These are phyloP conservation scores for Ailanthus altissimus DNA, from an alignment of 345 rosid species.

Conservation along the genomic window DNA sequence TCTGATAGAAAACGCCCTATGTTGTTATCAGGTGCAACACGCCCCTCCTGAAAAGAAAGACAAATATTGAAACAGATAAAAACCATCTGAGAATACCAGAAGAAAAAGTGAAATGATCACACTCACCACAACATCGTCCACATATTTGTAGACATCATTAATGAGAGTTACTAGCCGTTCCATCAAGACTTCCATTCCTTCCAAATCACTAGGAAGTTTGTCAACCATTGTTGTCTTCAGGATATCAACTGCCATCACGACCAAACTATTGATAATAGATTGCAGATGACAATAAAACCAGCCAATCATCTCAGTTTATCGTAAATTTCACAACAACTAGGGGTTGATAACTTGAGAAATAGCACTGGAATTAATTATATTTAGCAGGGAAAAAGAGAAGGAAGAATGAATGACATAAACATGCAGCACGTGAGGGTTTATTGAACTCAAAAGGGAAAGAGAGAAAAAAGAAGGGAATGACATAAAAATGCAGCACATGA, in stretches of 20 bases:
- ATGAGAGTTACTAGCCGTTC: constrained; percentile 63
- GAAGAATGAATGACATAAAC: background rate
- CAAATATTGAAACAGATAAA: constrained; percentile 1
- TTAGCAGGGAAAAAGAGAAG: background rate
- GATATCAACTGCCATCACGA: constrained; percentile 52
- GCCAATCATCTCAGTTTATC: background rate
- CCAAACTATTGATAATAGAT: constrained; percentile 8
- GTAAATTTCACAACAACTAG: background rate
- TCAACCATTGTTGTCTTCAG: constrained; percentile 69
- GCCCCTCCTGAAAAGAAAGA: constrained; percentile 63
- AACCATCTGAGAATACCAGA: constrained; percentile 7
- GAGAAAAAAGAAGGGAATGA: background rate
- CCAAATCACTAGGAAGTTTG: constrained; percentile 92
- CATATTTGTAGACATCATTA: constrained; percentile 75
- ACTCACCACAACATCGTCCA: constrained; percentile 86
- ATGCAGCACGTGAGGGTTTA: background rate
- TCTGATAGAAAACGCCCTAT: constrained; percentile 77
- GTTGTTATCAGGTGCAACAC: constrained; percentile 59
- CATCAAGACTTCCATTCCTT: constrained; percentile 95
- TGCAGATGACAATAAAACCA: background rate
- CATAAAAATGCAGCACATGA: background rate
- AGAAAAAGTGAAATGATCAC: background rate
- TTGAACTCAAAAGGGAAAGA: background rate
- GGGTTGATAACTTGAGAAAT: background rate
- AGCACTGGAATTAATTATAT: background rate